A percentile compares a stretch with the other conserved stretches of the same genome.
phyloP scores from a whole-genome alignment of 352 stramenopile species.

The Phytophthora foliorum region DNA sequence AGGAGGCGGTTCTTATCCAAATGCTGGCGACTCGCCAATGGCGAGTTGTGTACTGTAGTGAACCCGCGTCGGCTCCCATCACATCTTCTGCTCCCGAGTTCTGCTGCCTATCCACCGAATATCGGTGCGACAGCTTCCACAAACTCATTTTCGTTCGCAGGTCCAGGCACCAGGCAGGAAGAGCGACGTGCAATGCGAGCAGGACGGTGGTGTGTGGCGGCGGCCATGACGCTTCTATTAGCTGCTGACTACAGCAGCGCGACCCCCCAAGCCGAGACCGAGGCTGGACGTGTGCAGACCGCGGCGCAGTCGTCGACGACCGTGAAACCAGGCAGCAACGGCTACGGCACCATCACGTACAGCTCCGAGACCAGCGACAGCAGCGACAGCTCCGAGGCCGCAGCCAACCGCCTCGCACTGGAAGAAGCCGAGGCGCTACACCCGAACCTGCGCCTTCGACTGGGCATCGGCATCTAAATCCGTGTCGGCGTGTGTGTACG shows the following conservation, averaged over 20 bases:
- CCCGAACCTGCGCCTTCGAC: conserved; percentile 37
- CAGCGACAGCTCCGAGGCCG: conserved; percentile 14
- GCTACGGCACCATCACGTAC: conserved; percentile 48
- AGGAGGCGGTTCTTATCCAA: not conserved
- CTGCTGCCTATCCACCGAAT: conserved; percentile 11
- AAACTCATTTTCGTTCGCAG: conserved; percentile 3
- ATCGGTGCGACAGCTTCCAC: not conserved
- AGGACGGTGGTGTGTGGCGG: conserved; percentile 12
- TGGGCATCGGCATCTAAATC: conserved; percentile 41
- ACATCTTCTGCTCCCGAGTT: not conserved
- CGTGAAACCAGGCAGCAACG: conserved; percentile 40
- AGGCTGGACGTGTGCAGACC: conserved; percentile 23
- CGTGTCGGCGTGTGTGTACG: not conserved
- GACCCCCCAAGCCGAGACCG: conserved; percentile 1
- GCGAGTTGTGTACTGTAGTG: not conserved
- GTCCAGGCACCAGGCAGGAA: not conserved
- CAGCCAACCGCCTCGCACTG: conserved; percentile 30
- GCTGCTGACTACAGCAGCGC: conserved; percentile 1
- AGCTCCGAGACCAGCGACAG: conserved; percentile 21
- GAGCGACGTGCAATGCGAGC: conserved; percentile 16
- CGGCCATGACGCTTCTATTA: conserved; percentile 7
- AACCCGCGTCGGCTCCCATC: conserved; percentile 5
- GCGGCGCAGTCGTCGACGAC: conserved; percentile 4
- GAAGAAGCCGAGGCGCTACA: conserved; percentile 32
- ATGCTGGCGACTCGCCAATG: not conserved